Evolutionary conservation across 345 rosid species (phyloP).

Genomic region (Camelina neglecta): DNA sequence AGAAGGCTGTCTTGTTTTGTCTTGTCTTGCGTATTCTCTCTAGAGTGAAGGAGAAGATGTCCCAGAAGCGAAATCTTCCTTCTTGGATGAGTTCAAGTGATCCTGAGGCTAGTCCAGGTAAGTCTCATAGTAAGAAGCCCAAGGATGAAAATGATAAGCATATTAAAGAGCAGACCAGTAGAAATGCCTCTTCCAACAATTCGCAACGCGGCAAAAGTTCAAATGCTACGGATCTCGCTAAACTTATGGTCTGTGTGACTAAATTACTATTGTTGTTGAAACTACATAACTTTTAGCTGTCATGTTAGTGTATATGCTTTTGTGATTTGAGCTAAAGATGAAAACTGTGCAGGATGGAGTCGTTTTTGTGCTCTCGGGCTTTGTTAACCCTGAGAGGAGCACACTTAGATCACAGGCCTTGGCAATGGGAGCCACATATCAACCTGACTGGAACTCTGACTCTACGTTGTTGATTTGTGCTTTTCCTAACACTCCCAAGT

Average conservation of each 20-base stretch:
- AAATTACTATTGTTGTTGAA: constrained; percentile 4
- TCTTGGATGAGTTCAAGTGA: constrained; percentile 75
- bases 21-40: neutral
- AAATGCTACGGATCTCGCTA: constrained; percentile 45
- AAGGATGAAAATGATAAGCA: constrained; percentile 39
- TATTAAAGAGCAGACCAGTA: constrained; percentile 25
- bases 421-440: constrained; percentile 86
- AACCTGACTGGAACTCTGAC: constrained; percentile 78
- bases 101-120: constrained; percentile 25
- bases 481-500: constrained; percentile 89
- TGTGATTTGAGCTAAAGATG: constrained; percentile 18
- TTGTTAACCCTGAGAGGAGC: constrained; percentile 85
- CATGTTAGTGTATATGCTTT: constrained; percentile 29
- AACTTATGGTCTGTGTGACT: constrained; percentile 60
- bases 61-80: constrained; percentile 71
- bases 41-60: constrained; percentile 34
- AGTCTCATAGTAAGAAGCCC: constrained; percentile 42
- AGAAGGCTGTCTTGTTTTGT: constrained; percentile 1
- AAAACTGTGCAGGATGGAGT: constrained; percentile 76
- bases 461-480: constrained; percentile 88
- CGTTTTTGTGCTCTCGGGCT: constrained; percentile 82
- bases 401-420: constrained; percentile 79
- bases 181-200: constrained; percentile 20
- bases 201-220: constrained; percentile 27
- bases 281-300: neutral